Conservation (phyloP, 768 basidiomycete genomes). For the Cystobasidium onofrii region DNA sequence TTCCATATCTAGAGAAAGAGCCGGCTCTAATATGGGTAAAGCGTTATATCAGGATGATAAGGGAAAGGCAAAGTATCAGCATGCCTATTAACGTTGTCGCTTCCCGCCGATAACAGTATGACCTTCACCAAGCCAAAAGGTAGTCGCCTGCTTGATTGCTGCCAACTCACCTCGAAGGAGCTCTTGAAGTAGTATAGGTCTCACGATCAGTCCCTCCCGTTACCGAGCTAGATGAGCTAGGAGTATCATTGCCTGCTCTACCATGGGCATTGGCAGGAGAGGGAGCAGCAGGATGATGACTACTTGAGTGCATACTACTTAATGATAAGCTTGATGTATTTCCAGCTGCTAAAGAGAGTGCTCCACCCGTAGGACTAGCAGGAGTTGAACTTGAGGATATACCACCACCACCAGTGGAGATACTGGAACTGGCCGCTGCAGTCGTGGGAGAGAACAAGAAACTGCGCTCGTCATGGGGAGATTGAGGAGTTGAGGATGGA, state of each 20-base stretch:
- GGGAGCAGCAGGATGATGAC: too few species aligned
- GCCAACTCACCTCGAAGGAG: constrained; percentile 13
- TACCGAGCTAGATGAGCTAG: not conserved
- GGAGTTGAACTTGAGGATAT: not conserved
- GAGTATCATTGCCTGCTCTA: not conserved
- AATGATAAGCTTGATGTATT: not conserved
- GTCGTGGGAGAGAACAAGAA: not conserved
- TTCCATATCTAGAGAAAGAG: constrained; percentile 1
- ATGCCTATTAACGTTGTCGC: too few species aligned
- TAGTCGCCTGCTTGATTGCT: too few species aligned
- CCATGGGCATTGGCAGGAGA: too few species aligned
- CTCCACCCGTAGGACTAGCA: not conserved
- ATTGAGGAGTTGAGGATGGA: not conserved
- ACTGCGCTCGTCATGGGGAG: not conserved
- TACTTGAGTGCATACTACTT: not conserved
- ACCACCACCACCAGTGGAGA: too few species aligned
- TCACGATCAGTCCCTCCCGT: not conserved
- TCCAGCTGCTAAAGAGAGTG: not conserved
- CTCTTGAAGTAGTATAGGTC: constrained; percentile 24
- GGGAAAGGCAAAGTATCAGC: too few species aligned
- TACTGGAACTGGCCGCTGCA: not conserved
- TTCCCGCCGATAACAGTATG: not conserved
- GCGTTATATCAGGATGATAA: too few species aligned
- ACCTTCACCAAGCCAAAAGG: too few species aligned
- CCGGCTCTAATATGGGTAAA: too few species aligned